Conservation (phyloP, 2,329 filamentous ascomycete genomes). For the Arthrobotrys sinensis region DNA sequence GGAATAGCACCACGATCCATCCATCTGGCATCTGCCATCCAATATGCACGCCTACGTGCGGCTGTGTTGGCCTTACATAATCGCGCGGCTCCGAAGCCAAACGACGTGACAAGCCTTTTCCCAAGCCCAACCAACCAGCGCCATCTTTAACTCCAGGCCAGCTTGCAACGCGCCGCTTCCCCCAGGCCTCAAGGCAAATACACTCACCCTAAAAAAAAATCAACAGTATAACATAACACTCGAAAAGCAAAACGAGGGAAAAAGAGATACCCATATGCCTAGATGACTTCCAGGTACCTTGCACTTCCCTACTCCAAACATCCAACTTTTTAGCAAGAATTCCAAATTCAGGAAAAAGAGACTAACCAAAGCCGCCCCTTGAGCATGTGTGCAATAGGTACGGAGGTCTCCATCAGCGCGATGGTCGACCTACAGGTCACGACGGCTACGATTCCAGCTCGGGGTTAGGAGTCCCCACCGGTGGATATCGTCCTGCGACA, state of each 20-base stretch:
- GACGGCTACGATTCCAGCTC: constrained; percentile 39
- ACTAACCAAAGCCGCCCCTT: background rate
- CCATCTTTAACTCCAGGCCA: constrained; percentile 36
- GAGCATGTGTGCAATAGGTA: constrained; percentile 32
- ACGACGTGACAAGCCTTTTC: constrained; percentile 22
- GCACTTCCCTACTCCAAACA: background rate
- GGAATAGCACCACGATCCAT: background rate
- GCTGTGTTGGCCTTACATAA: constrained; percentile 37
- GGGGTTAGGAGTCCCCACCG: constrained; percentile 26
- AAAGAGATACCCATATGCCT: constrained; percentile 34
- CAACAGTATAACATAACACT: background rate
- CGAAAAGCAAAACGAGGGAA: background rate
- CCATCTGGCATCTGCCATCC: background rate
- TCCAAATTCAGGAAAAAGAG: constrained; percentile 2
- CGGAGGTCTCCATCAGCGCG: constrained; percentile 59
- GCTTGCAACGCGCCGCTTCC: constrained; percentile 25
- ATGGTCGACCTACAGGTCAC: constrained; percentile 52
- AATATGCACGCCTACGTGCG: background rate
- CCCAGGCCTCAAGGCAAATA: background rate
- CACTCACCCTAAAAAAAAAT: constrained; percentile 1
- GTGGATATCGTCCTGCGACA: constrained; percentile 77
- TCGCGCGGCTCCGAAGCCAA: constrained; percentile 21
- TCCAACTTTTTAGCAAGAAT: background rate
- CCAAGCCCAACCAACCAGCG: background rate
- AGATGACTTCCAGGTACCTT: constrained; percentile 58